Base-by-base conservation (phyloP, 1,139 yeast species). In the Yamadazyma kanchanaburiensis region DNA sequence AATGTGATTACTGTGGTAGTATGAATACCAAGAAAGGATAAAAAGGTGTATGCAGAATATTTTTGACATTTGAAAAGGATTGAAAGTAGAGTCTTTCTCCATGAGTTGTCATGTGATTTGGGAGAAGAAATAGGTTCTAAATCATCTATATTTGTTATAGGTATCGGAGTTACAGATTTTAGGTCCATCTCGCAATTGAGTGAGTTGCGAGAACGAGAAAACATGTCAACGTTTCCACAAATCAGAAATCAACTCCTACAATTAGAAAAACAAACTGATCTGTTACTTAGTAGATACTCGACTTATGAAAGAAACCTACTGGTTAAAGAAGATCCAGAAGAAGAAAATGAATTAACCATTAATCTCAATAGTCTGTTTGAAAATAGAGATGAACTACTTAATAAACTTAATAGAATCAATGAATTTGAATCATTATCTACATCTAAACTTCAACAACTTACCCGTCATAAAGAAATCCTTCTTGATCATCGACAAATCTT, bases 381-480 rank as follows among this genome's bases (percentile, higher is more conserved):
- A 15, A 57, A 58, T 34, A 41, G 73, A 30, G 65, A 63, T 19
- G 55, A 49, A 3, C 45, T 58, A 12, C 44, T 67, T 12, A 43
- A 37, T 22, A 54, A 55, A 33, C 48, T 73, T 39, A 64, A 60
- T 36, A 55, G 70, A 27, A 58, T 67, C 22, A 57, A 77, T 27
- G 87, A 82, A 31, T 64, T 80, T 3, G 83, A 79, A 44, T 51
- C 70, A 12, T 63, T 80, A 5, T 72, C 88, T 2, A 75, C 91
- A 1, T 75, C 91, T 0, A 85, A 86, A 55, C 56, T 79, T 22
- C 91, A 85, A 48, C 97, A 91, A 52, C 61, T 88, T 27, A 77
- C 81, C 33, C 77, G 97, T 36, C 96, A 88, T 53, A 76, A 74
- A 45, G 96, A 88, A 53, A 73, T 76, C 16, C 62, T 87, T 21